Evolutionary conservation across 176 grass and related monocot genomes (phyloP).

Genomic region (Musa schizocarpa): DNA sequence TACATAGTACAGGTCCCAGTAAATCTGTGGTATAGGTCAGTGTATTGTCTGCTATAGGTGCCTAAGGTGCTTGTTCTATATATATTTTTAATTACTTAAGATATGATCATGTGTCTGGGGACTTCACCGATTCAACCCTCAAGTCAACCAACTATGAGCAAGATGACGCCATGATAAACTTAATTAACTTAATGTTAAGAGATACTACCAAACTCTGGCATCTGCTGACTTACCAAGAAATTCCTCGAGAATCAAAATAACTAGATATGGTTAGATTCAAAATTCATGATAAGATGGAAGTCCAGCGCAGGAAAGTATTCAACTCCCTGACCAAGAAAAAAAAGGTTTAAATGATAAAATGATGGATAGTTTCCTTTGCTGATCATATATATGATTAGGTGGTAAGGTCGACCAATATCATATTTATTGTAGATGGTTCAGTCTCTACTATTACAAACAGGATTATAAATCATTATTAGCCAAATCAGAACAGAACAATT

Average conservation of each 20-base stretch:
- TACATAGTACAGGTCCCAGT: no score
- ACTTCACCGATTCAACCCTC: not conserved
- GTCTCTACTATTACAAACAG: not conserved
- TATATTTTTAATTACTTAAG: not conserved
- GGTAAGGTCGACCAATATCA: not conserved
- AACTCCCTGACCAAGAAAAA: not conserved
- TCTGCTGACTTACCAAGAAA: not conserved
- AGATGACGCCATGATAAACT: not conserved
- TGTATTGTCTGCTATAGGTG: no score
- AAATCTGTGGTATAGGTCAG: no score
- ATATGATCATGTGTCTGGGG: not conserved
- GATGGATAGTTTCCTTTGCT: constrained; percentile 15
- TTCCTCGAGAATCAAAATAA: not conserved
- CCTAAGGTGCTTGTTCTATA: not conserved
- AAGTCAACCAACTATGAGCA: not conserved
- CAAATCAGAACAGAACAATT: constrained; percentile 3
- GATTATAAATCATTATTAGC: not conserved
- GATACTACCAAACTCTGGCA: not conserved
- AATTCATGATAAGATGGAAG: not conserved
- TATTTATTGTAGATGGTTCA: not conserved
- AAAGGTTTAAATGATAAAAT: not conserved
- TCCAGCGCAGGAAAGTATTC: not conserved
- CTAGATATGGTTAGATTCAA: not conserved
- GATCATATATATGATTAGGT: not conserved
- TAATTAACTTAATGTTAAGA: not conserved